A percentile compares a stretch with the other conserved stretches of the same genome.
Conservation (phyloP, 768 basidiomycete species). For the Phanerochaete carnosa region DNA sequence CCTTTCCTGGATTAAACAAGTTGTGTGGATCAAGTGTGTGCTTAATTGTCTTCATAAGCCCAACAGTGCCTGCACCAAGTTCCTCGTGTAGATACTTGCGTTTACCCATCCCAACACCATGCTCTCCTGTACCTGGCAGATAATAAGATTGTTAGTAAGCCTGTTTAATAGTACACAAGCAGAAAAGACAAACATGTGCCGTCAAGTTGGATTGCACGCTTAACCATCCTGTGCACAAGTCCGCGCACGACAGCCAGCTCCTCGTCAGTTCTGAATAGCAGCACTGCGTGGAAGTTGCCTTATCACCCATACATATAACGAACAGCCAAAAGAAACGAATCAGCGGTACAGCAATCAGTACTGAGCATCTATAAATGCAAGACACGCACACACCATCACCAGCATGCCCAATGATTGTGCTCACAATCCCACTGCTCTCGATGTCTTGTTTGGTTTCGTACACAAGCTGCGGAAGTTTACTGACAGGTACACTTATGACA, state of each 20-base stretch:
- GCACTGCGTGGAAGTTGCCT: constrained; percentile 51
- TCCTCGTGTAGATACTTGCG: constrained; percentile 82
- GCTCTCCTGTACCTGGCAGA: constrained; percentile 76
- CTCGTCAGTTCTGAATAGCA: constrained; percentile 56
- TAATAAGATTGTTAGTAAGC: no score
- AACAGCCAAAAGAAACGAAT: background rate
- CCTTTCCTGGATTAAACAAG: constrained; percentile 86
- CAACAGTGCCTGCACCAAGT: constrained; percentile 77
- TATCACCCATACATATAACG: no score
- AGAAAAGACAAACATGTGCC: constrained; percentile 78
- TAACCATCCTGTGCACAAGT: constrained; percentile 68
- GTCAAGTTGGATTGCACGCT: constrained; percentile 69
- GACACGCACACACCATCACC: constrained; percentile 63
- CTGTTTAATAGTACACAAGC: no score
- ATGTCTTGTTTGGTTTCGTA: constrained; percentile 81
- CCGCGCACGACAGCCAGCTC: constrained; percentile 52
- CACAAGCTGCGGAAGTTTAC: constrained; percentile 64
- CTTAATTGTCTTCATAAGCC: constrained; percentile 86
- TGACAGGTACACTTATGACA: constrained; percentile 75
- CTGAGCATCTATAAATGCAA: constrained; percentile 23
- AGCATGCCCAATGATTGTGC: constrained; percentile 78
- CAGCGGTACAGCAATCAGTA: background rate
- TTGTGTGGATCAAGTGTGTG: constrained; percentile 72
- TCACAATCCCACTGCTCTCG: constrained; percentile 46
- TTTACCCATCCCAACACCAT: no score